Evolutionary conservation across 495 filamentous ascomycete species (phyloP).

Genomic region (Trichoderma erinaceum): DNA sequence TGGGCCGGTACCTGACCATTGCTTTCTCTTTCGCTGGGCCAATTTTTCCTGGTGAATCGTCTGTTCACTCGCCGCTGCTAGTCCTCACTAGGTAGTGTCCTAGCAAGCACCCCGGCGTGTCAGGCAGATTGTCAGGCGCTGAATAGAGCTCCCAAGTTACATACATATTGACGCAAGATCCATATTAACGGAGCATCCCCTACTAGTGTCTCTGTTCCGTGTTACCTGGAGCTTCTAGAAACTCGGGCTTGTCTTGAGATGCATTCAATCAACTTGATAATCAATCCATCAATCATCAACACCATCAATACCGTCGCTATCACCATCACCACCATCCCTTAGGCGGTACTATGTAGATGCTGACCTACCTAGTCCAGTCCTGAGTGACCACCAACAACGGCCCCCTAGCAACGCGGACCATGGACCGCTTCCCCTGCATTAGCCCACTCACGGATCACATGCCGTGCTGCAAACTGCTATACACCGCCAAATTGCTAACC

Average conservation of each 20-base stretch:
- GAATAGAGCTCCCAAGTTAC: not conserved
- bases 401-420: not conserved
- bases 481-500: slow-evolving; percentile 3
- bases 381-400: not conserved
- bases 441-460: not conserved
- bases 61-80: not conserved
- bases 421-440: slow-evolving; percentile 4
- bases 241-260: no score
- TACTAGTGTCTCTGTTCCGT: no score
- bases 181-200: not conserved
- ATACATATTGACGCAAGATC: not conserved
- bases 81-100: not conserved
- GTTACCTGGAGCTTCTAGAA: no score
- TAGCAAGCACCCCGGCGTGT: slow-evolving; percentile 3
- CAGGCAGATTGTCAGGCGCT: slow-evolving; percentile 3
- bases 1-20: not conserved
- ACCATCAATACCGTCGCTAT: no score
- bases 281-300: no score
- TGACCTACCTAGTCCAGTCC: not conserved
- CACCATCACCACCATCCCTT: not conserved
- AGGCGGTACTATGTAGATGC: not conserved
- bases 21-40: not conserved
- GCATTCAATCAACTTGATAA: no score
- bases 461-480: not conserved
- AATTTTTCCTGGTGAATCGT: not conserved